These are phyloP conservation scores for Flaveria trinervia DNA, from an alignment of 129 eudicot genomes.

Conservation along the genomic window DNA sequence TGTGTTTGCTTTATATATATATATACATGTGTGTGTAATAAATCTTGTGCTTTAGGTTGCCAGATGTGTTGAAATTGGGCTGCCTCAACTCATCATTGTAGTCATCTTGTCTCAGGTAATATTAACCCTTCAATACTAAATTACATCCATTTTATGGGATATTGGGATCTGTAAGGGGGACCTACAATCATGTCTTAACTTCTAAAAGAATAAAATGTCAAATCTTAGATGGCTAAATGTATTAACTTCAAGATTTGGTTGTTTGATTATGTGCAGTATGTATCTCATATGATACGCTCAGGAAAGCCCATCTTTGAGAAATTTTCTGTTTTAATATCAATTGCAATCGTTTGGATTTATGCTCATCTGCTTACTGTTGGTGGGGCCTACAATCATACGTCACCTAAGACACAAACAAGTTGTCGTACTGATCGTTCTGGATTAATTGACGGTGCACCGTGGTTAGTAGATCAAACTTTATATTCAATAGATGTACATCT, in stretches of 20 bases:
- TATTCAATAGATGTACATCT: background rate
- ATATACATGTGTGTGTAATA: background rate
- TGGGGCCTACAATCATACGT: constrained; percentile 69
- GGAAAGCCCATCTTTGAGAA: constrained; percentile 61
- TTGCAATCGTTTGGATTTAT: constrained; percentile 83
- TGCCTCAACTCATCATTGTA: constrained; percentile 65
- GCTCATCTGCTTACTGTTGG: constrained; percentile 90
- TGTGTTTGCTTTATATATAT: background rate
- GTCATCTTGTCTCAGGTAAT: constrained; percentile 62
- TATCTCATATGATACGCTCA: constrained; percentile 45
- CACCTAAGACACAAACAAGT: constrained; percentile 64
- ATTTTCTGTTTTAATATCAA: constrained; percentile 62
- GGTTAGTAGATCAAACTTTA: constrained; percentile 45
- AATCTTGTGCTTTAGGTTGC: constrained; percentile 49
- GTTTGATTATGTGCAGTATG: constrained; percentile 45
- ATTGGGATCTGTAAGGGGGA: background rate
- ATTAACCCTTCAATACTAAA: background rate
- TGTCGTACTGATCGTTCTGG: constrained; percentile 94
- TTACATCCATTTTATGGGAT: background rate
- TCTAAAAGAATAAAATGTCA: background rate
- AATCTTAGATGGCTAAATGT: background rate
- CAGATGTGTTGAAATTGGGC: constrained; percentile 72
- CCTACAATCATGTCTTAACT: background rate
- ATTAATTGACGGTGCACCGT: constrained; percentile 71
- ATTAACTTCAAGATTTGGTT: constrained; percentile 12